Percentiles rank a stretch among this genome's conserved stretches.
Conservation (phyloP, 305 asterid species). For the Striga hermonthica region DNA sequence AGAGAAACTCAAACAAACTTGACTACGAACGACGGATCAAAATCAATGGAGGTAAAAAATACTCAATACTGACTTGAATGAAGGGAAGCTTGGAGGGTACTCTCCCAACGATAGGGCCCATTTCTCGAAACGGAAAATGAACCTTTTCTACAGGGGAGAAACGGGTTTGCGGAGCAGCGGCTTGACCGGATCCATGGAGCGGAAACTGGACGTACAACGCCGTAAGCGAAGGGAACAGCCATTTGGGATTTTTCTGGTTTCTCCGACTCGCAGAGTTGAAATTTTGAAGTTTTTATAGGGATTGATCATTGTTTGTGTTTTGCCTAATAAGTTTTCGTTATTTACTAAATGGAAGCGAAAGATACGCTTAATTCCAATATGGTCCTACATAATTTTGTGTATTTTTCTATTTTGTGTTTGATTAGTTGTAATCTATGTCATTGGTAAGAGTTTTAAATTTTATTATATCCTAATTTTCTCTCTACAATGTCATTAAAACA, state of each 20-base stretch:
- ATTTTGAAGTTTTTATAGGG: too few relatives aligned
- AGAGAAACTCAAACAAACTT: neutral
- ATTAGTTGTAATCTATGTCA: too few relatives aligned
- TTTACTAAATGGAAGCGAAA: too few relatives aligned
- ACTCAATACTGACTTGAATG: slow-evolving; percentile 48
- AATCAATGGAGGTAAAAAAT: neutral
- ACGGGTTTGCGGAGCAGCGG: slow-evolving; percentile 39
- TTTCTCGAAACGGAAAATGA: slow-evolving; percentile 38
- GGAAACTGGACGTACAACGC: slow-evolving; percentile 45
- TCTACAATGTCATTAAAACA: too few relatives aligned
- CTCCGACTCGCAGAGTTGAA: slow-evolving; percentile 5
- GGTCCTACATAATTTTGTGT: too few relatives aligned
- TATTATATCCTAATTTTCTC: too few relatives aligned
- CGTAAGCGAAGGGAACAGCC: slow-evolving; percentile 47
- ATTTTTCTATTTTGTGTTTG: too few relatives aligned
- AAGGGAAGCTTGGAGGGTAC: slow-evolving; percentile 48
- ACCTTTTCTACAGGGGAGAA: slow-evolving; percentile 30
- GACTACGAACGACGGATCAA: neutral
- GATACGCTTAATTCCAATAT: too few relatives aligned
- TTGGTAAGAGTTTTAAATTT: too few relatives aligned
- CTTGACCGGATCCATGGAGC: slow-evolving; percentile 43
- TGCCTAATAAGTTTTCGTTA: too few relatives aligned
- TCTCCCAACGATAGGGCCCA: slow-evolving; percentile 36
- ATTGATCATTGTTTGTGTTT: too few relatives aligned
- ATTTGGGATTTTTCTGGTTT: slow-evolving; percentile 29